Evolutionary conservation across 2,329 filamentous ascomycete species (phyloP).

Genomic region (Aspergillus amoenus): DNA sequence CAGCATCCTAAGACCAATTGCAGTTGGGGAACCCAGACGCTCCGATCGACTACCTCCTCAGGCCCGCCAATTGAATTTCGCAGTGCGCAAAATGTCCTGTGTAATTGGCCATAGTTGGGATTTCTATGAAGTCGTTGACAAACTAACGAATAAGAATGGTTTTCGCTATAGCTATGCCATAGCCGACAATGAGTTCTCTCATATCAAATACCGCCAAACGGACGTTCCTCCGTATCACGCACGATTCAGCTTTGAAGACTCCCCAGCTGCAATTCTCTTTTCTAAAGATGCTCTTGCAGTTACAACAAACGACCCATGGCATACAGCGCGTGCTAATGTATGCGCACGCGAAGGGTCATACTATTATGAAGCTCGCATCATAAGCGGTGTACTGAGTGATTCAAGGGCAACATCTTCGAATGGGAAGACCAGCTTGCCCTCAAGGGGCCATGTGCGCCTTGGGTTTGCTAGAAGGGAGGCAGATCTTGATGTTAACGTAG

Average conservation of each 20-base stretch:
- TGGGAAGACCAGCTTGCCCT: slow-evolving; percentile 22
- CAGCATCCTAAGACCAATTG: slow-evolving; percentile 40
- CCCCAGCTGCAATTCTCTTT: slow-evolving; percentile 80
- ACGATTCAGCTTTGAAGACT: slow-evolving; percentile 90
- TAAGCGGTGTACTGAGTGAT: slow-evolving; percentile 59
- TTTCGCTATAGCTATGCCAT: slow-evolving; percentile 92
- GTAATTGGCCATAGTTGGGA: slow-evolving; percentile 38
- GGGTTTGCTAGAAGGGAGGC: slow-evolving; percentile 49
- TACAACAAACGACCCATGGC: slow-evolving; percentile 88
- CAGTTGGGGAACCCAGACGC: slow-evolving; percentile 40
- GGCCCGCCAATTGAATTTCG: slow-evolving; percentile 41
- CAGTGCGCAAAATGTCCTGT: slow-evolving; percentile 36
- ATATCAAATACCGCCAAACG: slow-evolving; percentile 86
- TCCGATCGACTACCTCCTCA: slow-evolving; percentile 40
- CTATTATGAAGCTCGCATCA: slow-evolving; percentile 93
- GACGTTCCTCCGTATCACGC: slow-evolving; percentile 81
- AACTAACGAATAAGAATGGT: slow-evolving; percentile 64
- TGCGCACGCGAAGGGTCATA: slow-evolving; percentile 84
- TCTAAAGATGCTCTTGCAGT: slow-evolving; percentile 72
- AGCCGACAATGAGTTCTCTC: slow-evolving; percentile 81
- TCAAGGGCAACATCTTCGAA: slow-evolving; percentile 21
- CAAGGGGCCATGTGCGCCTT: slow-evolving; percentile 49
- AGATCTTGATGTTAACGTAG: slow-evolving; percentile 58
- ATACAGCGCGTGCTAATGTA: slow-evolving; percentile 87
- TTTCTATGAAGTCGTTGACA: slow-evolving; percentile 46